Evolutionary conservation across 495 filamentous ascomycete genomes (phyloP), one percentile per base, ranked within the genome.

Genomic region (Daldinia caldariorum): DNA sequence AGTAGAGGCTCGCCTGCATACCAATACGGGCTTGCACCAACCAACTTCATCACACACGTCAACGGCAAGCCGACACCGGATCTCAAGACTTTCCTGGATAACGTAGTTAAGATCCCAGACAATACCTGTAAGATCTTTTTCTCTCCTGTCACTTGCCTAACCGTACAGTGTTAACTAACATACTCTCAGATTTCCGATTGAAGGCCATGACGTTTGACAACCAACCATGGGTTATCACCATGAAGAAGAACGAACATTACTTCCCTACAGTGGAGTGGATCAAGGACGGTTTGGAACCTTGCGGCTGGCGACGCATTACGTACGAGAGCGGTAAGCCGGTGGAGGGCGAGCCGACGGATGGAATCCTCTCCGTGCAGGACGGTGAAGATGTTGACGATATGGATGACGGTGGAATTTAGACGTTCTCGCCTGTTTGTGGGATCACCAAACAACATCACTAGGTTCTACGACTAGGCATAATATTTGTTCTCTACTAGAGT

Each of bases 241-340:
- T 99, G 89, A 99, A 99, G 89, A 99, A 99, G 88, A 96, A 97
- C 77, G 96, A 99, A 78, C 95, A 99, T 79, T 99, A 99, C 77
- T 97, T 97, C 86, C 92, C 93, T 10, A 94, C 92, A 65, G 90
- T 92, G 76, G 93, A 97, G 78, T 94, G 92, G 77, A 85, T 91
- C 74, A 94, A 94, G 74, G 91, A 94, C 58, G 69, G 83, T 9
- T 80, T 81, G 6, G 82, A 86, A 58, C 79, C 82, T 0, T 85
- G 84, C 43, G 91, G 91, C 34, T 94, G 92, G 92, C 83, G 84
- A 54, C 85, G 90, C 4, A 81, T 92, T 50, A 91, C 89, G 7
- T 91, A 94, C 71, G 89, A 91, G 66, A 87, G 86, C 29, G 81
- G 83, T 38, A 82, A 84, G 67, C 76, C 80, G 8, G 75, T 86